These are phyloP conservation scores for Fusarium setosum DNA, from an alignment of 2,329 filamentous ascomycete species.

Conservation along the genomic window DNA sequence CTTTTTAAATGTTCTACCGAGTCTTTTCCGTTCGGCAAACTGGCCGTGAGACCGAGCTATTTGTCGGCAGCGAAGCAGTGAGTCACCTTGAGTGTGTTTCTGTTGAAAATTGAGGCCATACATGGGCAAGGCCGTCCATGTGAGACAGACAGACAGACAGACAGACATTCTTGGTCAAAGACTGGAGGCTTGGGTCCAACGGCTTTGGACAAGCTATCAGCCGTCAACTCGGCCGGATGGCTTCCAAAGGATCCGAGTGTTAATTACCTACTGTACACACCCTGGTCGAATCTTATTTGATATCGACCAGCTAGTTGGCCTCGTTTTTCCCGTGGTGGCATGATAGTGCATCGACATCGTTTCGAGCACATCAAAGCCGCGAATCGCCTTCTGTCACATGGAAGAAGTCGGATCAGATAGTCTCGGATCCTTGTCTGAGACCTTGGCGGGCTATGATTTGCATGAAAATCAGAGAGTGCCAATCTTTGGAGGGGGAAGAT, in stretches of 20 bases:
- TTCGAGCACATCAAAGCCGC: constrained; percentile 4
- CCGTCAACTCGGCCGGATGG: constrained; percentile 20
- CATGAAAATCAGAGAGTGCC: background rate
- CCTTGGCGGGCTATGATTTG: constrained; percentile 1
- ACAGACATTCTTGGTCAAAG: background rate
- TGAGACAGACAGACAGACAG: background rate
- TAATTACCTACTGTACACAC: background rate
- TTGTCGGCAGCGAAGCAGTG: background rate
- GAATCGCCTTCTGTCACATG: constrained; percentile 18
- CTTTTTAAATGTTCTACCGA: constrained; percentile 38
- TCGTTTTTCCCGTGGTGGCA: constrained; percentile 23
- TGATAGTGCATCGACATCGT: constrained; percentile 20
- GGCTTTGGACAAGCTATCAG: background rate
- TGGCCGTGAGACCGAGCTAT: background rate
- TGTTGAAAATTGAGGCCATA: background rate
- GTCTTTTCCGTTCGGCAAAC: constrained; percentile 38
- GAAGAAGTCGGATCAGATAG: constrained; percentile 12
- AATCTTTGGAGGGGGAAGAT: background rate
- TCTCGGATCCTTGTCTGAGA: constrained; percentile 32
- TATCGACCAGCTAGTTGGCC: background rate
- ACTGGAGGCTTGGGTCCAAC: background rate
- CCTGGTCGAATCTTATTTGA: constrained; percentile 19
- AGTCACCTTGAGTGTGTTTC: background rate
- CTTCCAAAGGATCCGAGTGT: constrained; percentile 1
- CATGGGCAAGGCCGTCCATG: background rate